Percentiles rank a stretch among this genome's conserved stretches.
phyloP scores from a whole-genome alignment of 2,329 filamentous ascomycete genomes.

The Fusarium pseudograminearum region DNA sequence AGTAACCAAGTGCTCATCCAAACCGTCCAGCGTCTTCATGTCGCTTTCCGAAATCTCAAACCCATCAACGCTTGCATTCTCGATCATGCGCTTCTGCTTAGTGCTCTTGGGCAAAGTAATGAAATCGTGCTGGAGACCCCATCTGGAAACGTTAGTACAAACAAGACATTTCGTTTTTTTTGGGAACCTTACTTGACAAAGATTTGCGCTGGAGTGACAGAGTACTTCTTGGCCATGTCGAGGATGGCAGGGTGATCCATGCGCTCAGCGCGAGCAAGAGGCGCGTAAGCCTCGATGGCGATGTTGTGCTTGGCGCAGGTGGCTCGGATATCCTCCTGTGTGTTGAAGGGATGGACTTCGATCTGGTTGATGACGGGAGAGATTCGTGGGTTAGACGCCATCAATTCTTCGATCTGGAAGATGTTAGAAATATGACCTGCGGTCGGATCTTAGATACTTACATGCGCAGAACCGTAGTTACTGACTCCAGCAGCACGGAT shows the following conservation, averaged over 20 bases:
- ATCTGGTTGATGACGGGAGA: constrained; percentile 82
- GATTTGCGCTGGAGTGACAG: constrained; percentile 77
- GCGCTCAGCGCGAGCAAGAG: constrained; percentile 76
- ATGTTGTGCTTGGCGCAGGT: constrained; percentile 76
- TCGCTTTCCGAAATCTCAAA: constrained; percentile 74
- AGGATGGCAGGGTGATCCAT: constrained; percentile 76
- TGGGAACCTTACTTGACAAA: constrained; percentile 72
- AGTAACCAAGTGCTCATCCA: constrained; percentile 80
- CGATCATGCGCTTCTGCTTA: constrained; percentile 69
- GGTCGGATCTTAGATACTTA: constrained; percentile 52
- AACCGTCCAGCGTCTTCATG: constrained; percentile 69
- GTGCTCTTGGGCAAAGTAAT: constrained; percentile 81
- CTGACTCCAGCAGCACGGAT: constrained; percentile 79
- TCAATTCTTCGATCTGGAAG: constrained; percentile 73
- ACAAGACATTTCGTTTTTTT: too few species aligned
- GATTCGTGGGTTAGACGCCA: constrained; percentile 71
- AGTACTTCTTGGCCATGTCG: constrained; percentile 74
- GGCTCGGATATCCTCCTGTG: constrained; percentile 72
- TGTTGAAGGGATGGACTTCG: constrained; percentile 87
- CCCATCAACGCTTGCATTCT: constrained; percentile 71
- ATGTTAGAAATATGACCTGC: fast-evolving
- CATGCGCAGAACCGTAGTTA: constrained; percentile 82
- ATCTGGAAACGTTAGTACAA: too few species aligned
- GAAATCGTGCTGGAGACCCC: constrained; percentile 80
- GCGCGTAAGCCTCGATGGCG: constrained; percentile 82